These are phyloP conservation scores for Metschnikowia borealis DNA, from an alignment of 805 yeast genomes.

Conservation along the genomic window DNA sequence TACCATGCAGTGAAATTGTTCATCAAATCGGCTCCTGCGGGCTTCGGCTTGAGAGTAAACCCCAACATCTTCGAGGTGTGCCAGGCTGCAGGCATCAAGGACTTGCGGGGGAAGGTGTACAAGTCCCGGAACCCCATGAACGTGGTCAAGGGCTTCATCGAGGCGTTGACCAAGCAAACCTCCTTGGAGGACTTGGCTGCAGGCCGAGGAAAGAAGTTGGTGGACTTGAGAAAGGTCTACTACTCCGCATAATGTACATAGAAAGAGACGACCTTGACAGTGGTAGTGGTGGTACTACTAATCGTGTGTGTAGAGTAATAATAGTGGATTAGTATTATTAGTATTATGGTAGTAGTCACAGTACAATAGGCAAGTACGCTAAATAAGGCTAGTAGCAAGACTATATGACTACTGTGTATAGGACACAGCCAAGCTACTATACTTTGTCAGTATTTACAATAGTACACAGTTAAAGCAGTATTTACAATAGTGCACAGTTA, in stretches of 20 bases:
- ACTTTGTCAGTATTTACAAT: too few relatives aligned
- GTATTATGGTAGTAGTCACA: too few relatives aligned
- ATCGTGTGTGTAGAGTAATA: too few relatives aligned
- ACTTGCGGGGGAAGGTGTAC: slow-evolving; percentile 85
- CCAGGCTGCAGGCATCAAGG: slow-evolving; percentile 90
- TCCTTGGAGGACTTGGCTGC: slow-evolving; percentile 84
- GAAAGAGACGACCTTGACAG: neutral
- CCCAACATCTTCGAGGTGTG: slow-evolving; percentile 88
- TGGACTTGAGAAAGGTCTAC: slow-evolving; percentile 87
- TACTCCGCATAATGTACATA: slow-evolving; percentile 46
- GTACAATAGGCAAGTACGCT: too few relatives aligned
- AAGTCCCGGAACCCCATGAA: slow-evolving; percentile 93
- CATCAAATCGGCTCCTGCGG: slow-evolving; percentile 85
- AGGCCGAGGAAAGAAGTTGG: slow-evolving; percentile 91
- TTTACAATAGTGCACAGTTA: too few relatives aligned
- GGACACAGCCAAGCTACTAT: too few relatives aligned
- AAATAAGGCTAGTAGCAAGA: too few relatives aligned
- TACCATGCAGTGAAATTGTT: slow-evolving; percentile 82
- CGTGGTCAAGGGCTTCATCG: slow-evolving; percentile 83
- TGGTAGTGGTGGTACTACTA: too few relatives aligned
- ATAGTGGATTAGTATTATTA: too few relatives aligned
- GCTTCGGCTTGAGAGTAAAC: slow-evolving; percentile 89
- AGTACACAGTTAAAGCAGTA: too few relatives aligned
- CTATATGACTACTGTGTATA: too few relatives aligned
- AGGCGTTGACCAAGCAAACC: slow-evolving; percentile 77